These are phyloP conservation scores for Hsuehochloa calcarea DNA, from an alignment of 176 grass and related monocot genomes.

Conservation along the genomic window DNA sequence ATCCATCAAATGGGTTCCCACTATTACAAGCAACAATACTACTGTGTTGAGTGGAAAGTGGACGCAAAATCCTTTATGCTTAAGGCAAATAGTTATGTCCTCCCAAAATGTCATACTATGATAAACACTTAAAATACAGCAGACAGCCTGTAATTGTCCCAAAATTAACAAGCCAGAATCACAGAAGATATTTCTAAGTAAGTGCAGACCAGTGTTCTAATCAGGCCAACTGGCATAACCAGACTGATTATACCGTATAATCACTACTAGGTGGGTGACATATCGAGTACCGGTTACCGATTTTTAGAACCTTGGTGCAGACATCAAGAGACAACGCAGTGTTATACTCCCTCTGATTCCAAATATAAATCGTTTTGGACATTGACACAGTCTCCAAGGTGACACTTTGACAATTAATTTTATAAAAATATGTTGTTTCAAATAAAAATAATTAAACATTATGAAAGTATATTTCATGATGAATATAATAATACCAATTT, in stretches of 20 bases:
- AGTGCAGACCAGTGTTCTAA: too few species aligned
- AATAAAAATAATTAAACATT: too few species aligned
- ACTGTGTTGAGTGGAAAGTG: not conserved
- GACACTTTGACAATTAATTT: too few species aligned
- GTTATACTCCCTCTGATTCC: not conserved
- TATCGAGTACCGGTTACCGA: too few species aligned
- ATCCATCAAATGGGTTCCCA: not conserved
- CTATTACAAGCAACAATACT: not conserved
- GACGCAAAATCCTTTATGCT: not conserved
- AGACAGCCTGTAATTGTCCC: not conserved
- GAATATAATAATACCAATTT: too few species aligned
- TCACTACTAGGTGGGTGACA: too few species aligned
- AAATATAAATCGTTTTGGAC: too few species aligned
- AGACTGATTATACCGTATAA: too few species aligned
- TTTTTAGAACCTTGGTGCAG: not conserved
- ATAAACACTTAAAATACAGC: slow-evolving; percentile 1
- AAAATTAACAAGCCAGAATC: not conserved
- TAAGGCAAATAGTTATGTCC: not conserved
- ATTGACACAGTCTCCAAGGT: too few species aligned
- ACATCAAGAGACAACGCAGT: not conserved
- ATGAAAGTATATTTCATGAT: too few species aligned
- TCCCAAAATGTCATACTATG: not conserved
- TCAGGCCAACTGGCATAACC: too few species aligned
- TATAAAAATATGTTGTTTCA: too few species aligned
- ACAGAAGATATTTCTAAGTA: not conserved